Evolutionary conservation across 2,329 filamentous ascomycete species (phyloP).

Genomic region (Arthrocladium fulminans): DNA sequence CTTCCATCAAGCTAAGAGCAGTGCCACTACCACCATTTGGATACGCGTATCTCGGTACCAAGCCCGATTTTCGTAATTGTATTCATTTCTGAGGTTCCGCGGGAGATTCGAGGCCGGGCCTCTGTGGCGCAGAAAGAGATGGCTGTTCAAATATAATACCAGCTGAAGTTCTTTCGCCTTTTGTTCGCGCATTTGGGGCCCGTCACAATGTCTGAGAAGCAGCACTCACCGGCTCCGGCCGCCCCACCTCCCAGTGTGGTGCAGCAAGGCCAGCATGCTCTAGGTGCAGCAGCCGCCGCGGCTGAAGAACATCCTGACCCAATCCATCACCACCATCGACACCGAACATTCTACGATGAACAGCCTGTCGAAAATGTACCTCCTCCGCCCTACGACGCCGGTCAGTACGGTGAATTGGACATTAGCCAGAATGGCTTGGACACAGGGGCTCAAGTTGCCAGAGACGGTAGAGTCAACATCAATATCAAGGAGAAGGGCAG

Average conservation of each 20-base stretch:
- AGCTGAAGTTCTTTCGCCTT: background rate
- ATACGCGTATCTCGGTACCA: no score
- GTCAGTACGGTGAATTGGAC: conserved; percentile 51
- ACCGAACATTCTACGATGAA: background rate
- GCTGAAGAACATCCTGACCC: background rate
- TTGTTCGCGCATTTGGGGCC: background rate
- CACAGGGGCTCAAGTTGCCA: conserved; percentile 55
- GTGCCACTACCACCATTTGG: no score
- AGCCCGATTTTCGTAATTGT: no score
- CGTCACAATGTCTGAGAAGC: conserved; percentile 8
- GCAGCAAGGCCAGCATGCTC: conserved; percentile 2
- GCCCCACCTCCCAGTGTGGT: background rate
- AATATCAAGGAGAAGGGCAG: conserved; percentile 64
- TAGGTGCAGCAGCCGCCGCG: conserved; percentile 6
- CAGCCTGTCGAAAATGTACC: conserved; percentile 20
- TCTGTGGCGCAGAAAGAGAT: background rate
- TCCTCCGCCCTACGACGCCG: conserved; percentile 22
- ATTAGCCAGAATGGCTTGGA: conserved; percentile 56
- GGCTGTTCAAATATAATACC: background rate
- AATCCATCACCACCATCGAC: conserved; percentile 1
- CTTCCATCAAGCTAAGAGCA: no score
- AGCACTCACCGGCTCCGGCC: background rate
- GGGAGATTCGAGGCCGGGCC: no score
- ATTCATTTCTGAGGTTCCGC: no score
- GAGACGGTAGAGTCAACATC: conserved; percentile 71